Conservation (phyloP, 176 grass and related monocot genomes). For the Eremochloa ophiuroides region DNA sequence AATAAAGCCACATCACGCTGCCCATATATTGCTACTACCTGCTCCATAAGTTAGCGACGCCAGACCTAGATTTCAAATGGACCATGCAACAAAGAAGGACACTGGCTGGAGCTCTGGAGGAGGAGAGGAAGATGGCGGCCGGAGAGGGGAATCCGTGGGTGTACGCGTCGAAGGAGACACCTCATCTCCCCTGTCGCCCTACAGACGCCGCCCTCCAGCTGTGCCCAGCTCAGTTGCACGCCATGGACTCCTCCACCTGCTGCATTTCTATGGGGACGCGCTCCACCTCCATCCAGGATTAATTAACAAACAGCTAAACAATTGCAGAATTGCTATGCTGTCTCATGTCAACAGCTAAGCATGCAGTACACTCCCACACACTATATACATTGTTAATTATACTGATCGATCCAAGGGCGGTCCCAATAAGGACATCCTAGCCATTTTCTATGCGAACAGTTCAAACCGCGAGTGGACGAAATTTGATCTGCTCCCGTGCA, state of each 20-base stretch:
- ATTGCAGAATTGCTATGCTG: neutral
- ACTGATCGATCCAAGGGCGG: neutral
- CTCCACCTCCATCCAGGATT: neutral
- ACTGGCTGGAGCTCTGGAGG: neutral
- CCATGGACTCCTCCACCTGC: neutral
- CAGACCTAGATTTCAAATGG: too few species aligned
- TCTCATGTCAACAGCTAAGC: slow-evolving; percentile 1
- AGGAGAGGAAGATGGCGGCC: neutral
- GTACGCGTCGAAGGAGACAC: neutral
- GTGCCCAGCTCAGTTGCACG: neutral
- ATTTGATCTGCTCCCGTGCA: neutral
- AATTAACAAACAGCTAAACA: neutral
- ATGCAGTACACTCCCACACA: neutral
- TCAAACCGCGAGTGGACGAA: neutral
- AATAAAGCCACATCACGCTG: too few species aligned
- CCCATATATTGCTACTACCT: too few species aligned
- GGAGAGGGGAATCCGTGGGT: neutral
- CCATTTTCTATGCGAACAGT: neutral
- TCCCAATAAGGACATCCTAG: neutral
- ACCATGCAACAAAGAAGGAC: neutral
- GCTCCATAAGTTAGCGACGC: too few species aligned
- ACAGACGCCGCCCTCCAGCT: slow-evolving; percentile 25
- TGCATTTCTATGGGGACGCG: neutral
- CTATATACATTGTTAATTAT: neutral
- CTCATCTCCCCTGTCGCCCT: neutral